phyloP scores from a whole-genome alignment of 257 asterid species.

The Ajuga chamaepitys region DNA sequence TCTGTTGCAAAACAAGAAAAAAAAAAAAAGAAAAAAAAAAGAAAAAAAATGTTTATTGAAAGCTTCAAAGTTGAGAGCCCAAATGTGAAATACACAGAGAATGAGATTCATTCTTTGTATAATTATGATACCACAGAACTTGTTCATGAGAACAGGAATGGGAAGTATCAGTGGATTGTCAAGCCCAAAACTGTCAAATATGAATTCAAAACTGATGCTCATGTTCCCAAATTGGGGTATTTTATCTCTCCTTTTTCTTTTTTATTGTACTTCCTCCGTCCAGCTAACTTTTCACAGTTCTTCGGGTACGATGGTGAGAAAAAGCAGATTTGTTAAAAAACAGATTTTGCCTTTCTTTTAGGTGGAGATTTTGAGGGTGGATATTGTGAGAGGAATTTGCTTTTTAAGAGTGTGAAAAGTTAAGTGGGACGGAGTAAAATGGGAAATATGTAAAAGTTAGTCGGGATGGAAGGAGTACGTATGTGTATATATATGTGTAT shows the following conservation, averaged over 20 bases:
- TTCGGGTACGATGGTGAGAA: too few species aligned
- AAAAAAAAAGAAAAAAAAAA: not conserved
- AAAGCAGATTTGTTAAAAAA: too few species aligned
- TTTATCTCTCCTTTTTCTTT: not conserved
- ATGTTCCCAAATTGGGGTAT: constrained; percentile 87
- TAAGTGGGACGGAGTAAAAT: too few species aligned
- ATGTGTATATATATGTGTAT: too few species aligned
- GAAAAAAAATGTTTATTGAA: constrained; percentile 67
- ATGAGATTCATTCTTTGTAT: constrained; percentile 74
- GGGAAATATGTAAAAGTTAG: too few species aligned
- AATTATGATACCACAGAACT: constrained; percentile 86
- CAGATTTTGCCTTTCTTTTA: too few species aligned
- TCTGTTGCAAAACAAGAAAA: too few species aligned
- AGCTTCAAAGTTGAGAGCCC: constrained; percentile 92
- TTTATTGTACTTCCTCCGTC: not conserved
- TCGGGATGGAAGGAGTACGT: too few species aligned
- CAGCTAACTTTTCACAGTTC: too few species aligned
- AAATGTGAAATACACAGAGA: constrained; percentile 70
- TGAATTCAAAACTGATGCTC: constrained; percentile 72
- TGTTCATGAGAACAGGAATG: constrained; percentile 75
- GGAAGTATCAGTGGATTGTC: constrained; percentile 80
- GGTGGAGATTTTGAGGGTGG: too few species aligned
- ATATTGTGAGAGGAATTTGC: too few species aligned
- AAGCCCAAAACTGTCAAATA: constrained; percentile 84
- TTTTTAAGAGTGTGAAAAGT: too few species aligned